Conservation (phyloP, 495 filamentous ascomycete species). For the Podospora anserina region DNA sequence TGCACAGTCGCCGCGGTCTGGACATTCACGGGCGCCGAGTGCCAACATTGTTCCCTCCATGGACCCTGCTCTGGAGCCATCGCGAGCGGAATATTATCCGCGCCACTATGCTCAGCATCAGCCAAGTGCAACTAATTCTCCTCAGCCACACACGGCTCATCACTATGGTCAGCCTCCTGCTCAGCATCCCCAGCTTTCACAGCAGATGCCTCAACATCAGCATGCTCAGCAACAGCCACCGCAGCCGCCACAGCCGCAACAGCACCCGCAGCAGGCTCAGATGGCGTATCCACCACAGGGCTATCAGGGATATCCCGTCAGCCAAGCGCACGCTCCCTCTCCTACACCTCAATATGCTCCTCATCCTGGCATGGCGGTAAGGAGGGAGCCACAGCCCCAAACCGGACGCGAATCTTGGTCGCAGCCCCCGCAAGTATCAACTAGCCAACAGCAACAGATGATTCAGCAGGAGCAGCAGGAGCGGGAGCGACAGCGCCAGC, state of each 20-base stretch:
- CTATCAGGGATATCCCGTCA: conserved; percentile 20
- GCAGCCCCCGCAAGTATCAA: conserved; percentile 14
- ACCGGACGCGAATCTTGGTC: conserved; percentile 21
- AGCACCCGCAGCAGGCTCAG: conserved; percentile 5
- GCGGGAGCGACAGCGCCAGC: conserved; percentile 31
- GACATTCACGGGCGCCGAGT: conserved; percentile 38
- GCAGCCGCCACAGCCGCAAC: conserved; percentile 21
- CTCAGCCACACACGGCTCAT: conserved; percentile 41
- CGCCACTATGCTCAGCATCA: conserved; percentile 37
- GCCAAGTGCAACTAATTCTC: conserved; percentile 35
- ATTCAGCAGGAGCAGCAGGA: conserved; percentile 29
- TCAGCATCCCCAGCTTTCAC: conserved; percentile 22
- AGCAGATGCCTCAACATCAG: conserved; percentile 29
- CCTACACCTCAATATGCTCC: conserved; percentile 29
- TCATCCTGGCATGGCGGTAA: conserved; percentile 22
- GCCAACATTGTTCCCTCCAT: conserved; percentile 31
- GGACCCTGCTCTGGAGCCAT: conserved; percentile 29
- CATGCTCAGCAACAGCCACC: conserved; percentile 16
- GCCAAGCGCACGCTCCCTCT: conserved; percentile 27
- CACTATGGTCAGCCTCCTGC: conserved; percentile 37
- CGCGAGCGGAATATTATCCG: conserved; percentile 42
- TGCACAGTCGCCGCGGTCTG: conserved; percentile 42
- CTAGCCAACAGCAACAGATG: conserved; percentile 17
- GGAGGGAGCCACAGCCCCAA: conserved; percentile 18
- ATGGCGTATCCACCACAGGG: neutral